Conservation (phyloP, 2,329 filamentous ascomycete genomes). For the Daldinia eschscholtzii region DNA sequence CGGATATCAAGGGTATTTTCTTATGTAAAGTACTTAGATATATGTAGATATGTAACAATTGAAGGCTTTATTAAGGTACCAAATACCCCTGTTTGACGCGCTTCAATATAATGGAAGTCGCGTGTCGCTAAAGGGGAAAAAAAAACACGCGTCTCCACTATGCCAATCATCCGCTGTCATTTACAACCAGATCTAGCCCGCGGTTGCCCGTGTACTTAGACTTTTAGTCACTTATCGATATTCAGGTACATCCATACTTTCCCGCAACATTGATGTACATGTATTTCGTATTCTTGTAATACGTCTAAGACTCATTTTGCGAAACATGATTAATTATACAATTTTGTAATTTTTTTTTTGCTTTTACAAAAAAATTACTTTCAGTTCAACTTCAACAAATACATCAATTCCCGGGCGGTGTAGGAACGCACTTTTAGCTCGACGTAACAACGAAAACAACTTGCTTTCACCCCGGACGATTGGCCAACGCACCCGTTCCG, state of each 20-base stretch:
- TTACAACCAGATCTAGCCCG: conserved; percentile 17
- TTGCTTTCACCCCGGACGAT: conserved; percentile 19
- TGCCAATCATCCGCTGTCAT: conserved; percentile 30
- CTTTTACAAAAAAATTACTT: conserved; percentile 6
- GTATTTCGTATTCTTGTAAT: conserved; percentile 11
- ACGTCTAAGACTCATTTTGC: background rate
- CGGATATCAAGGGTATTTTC: conserved; percentile 12
- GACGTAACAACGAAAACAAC: conserved; percentile 12
- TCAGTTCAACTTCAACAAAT: conserved; percentile 10
- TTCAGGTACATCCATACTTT: conserved; percentile 11
- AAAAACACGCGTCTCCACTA: conserved; percentile 33
- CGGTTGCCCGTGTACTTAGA: background rate
- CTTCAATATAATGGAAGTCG: conserved; percentile 18
- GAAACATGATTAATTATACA: background rate
- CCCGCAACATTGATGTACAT: background rate
- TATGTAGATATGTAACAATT: conserved; percentile 17
- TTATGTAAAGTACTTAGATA: conserved; percentile 13
- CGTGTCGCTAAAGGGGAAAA: conserved; percentile 25
- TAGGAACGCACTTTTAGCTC: background rate
- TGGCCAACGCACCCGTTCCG: conserved; percentile 13
- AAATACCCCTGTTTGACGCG: conserved; percentile 37
- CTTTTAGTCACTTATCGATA: conserved; percentile 13
- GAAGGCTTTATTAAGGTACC: conserved; percentile 18
- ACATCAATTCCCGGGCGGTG: background rate
- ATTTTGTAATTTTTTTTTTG: conserved; percentile 5